Evolutionary conservation across 2,329 filamentous ascomycete species (phyloP).

Genomic region (Ceratocystiopsis sp.): DNA sequence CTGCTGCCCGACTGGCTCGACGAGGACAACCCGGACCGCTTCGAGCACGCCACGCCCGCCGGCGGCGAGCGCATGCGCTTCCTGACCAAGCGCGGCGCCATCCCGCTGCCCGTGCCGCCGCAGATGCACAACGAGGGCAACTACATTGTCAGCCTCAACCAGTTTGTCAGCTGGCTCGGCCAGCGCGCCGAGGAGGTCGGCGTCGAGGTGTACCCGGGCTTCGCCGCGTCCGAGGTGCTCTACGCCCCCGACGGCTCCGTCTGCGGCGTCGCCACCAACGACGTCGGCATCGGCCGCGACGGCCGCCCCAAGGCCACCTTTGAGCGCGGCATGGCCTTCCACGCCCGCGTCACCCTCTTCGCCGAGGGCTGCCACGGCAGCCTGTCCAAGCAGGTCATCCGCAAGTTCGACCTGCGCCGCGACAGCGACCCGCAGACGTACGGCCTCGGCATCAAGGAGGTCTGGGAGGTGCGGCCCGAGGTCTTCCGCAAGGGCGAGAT

Average conservation of each 20-base stretch:
- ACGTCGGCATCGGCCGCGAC: conserved; percentile 66
- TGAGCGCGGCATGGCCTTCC: conserved; percentile 96
- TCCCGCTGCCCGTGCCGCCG: conserved; percentile 74
- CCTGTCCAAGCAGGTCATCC: conserved; percentile 84
- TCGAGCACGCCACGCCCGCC: conserved; percentile 74
- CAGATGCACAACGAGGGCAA: conserved; percentile 99
- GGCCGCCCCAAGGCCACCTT: conserved; percentile 81
- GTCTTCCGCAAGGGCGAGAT: conserved; percentile 82
- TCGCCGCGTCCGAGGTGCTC: conserved; percentile 82
- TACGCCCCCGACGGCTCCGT: conserved; percentile 79
- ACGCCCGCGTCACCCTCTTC: conserved; percentile 78
- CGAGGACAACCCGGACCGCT: conserved; percentile 73
- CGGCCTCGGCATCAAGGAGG: conserved; percentile 83
- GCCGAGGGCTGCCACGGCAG: conserved; percentile 93
- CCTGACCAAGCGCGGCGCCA: conserved; percentile 61
- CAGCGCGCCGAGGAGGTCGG: conserved; percentile 93
- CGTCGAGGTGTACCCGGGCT: conserved; percentile 91
- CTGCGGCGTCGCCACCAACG: conserved; percentile 87
- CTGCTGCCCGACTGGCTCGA: conserved; percentile 86
- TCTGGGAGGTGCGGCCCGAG: conserved; percentile 88
- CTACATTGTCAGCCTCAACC: conserved; percentile 90
- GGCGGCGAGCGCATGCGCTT: conserved; percentile 82
- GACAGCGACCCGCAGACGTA: conserved; percentile 94
- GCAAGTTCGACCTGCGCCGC: conserved; percentile 77
- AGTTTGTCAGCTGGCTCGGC: conserved; percentile 88